Conservation (phyloP, 2,329 filamentous ascomycete genomes). For the Colletotrichum musicola region DNA sequence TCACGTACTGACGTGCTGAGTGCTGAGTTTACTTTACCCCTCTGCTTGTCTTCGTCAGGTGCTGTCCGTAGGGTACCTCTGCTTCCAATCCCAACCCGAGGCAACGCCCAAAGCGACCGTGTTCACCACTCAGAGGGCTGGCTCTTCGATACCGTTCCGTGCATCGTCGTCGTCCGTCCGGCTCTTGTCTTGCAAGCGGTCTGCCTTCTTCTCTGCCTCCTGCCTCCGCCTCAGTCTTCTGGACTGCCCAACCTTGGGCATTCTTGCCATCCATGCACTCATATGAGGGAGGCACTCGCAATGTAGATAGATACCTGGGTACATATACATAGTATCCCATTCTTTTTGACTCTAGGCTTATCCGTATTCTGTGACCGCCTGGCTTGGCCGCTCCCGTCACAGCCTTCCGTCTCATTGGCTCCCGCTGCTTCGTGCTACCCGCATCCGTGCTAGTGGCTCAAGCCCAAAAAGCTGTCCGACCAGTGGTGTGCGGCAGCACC, state of each 20-base stretch:
- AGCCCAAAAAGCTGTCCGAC: constrained; percentile 27
- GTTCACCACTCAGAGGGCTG: background rate
- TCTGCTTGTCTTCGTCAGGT: background rate
- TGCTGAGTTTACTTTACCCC: background rate
- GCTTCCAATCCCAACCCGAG: constrained; percentile 25
- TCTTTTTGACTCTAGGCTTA: constrained; percentile 12
- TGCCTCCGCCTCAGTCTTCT: background rate
- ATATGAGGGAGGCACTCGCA: no score
- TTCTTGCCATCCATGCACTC: background rate
- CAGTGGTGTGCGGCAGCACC: constrained; percentile 29
- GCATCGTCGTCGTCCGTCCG: constrained; percentile 19
- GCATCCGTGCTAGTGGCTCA: constrained; percentile 3
- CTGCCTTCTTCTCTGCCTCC: constrained; percentile 17
- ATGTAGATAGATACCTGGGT: no score
- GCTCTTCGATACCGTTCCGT: constrained; percentile 18
- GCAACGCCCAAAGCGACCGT: constrained; percentile 16
- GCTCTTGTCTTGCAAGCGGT: background rate
- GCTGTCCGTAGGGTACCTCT: constrained; percentile 24
- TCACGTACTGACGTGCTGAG: no score
- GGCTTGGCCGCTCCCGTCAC: constrained; percentile 26
- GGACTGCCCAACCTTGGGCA: constrained; percentile 8
- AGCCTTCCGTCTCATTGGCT: constrained; percentile 12
- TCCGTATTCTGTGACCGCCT: constrained; percentile 29
- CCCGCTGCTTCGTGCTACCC: background rate
- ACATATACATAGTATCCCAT: background rate